Evolutionary conservation across 371 early-diverging fungal genomes (phyloP).

Genomic region (Syncephalastrum racemosum): DNA sequence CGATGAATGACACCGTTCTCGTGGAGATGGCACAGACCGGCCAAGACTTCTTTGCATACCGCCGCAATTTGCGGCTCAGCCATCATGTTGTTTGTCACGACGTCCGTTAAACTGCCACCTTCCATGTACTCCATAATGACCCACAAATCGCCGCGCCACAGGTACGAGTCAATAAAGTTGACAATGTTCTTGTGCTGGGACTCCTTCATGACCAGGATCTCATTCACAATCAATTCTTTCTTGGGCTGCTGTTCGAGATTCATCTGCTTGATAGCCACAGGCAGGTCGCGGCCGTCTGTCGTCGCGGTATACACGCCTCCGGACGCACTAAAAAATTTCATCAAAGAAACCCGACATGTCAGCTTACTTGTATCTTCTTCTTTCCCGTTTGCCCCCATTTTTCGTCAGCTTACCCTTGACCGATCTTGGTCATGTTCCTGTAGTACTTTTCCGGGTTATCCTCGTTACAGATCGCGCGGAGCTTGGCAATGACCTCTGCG

Average conservation of each 20-base stretch:
- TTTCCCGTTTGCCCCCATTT: too few relatives aligned
- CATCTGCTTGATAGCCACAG: conserved; percentile 96
- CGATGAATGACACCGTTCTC: conserved; percentile 94
- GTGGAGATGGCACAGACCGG: conserved; percentile 92
- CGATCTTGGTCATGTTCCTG: conserved; percentile 87
- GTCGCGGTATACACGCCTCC: conserved; percentile 92
- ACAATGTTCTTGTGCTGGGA: conserved; percentile 93
- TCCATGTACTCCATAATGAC: conserved; percentile 98
- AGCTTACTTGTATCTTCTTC: too few relatives aligned
- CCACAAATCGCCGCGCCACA: conserved; percentile 90
- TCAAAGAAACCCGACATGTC: too few relatives aligned
- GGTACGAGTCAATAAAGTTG: conserved; percentile 92
- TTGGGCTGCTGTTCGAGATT: conserved; percentile 94
- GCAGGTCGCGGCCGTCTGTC: conserved; percentile 61
- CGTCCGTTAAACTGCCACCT: conserved; percentile 92
- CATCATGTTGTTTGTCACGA: conserved; percentile 91
- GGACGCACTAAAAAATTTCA: conserved; percentile 66
- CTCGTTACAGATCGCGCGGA: conserved; percentile 87
- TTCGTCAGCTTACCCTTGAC: conserved; percentile 72
- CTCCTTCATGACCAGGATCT: conserved; percentile 94
- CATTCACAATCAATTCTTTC: conserved; percentile 96
- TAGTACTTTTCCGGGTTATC: conserved; percentile 84
- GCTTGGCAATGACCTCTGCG: conserved; percentile 79
- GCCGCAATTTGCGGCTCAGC: conserved; percentile 94
- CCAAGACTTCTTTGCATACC: conserved; percentile 86